Base-by-base conservation (phyloP, 2,329 filamentous ascomycete species). In the Xylariaceae sp. region DNA sequence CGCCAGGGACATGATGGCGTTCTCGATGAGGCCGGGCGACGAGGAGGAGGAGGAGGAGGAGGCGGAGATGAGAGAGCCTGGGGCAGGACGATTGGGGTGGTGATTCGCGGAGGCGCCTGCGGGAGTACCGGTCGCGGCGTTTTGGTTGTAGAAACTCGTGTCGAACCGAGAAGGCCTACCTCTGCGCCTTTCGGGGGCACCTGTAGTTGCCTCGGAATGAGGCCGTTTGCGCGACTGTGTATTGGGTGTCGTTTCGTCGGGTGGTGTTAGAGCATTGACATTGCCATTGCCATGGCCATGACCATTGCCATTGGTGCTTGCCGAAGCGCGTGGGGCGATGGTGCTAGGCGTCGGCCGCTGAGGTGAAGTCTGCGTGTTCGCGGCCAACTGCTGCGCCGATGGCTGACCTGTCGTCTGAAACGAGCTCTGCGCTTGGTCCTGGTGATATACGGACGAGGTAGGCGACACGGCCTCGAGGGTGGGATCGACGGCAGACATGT, bases 261-360 rank as follows among this genome's bases (percentile, higher is more conserved):
- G 79, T 0, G 80, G 80, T 1, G 80, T 83, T 31, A 82, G 72
- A 1, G 76, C 79, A 41, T 70, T 76, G 3, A 71, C 48, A 19
- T 19, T 19, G 19, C 19, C 19, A 19, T 19, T 1, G 19, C 19
- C 19, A 19, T 19, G 19, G 19, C 19, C 19, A 1, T 19, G 19
- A 1, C 19, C 19, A 19, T 19, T 19, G 19, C 19, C 19, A 37
- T 59, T 70, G 35, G 72, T 72, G 29, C 68, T 64, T 52, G 73
- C 67, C 9, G 74, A 70, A 2, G 72, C 63, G 41, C 72, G 72
- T 8, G 73, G 70, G 1, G 73, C 72, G 4, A 76, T 69, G 4
- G 67, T 56, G 6, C 71, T 73, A 2, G 70, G 68, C 7, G 65
- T 65, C 19, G 67, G 68, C 41, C 68, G 65, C 29, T 65, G 67